These are phyloP conservation scores for Fraxinus americana DNA, from an alignment of 257 asterid genomes.

Conservation along the genomic window DNA sequence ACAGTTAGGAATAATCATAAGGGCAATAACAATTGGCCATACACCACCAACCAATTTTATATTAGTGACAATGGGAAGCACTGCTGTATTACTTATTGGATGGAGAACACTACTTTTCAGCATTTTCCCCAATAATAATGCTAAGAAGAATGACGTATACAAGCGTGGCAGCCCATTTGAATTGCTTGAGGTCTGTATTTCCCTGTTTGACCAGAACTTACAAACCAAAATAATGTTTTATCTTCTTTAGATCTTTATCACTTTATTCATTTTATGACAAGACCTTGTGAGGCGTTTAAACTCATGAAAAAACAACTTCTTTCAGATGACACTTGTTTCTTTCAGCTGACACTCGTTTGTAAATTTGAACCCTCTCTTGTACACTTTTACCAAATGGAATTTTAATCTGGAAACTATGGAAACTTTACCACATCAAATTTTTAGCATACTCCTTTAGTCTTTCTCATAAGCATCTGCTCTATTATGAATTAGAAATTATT, in stretches of 20 bases:
- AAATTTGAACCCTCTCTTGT: not conserved
- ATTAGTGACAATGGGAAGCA: constrained; percentile 87
- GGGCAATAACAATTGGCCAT: constrained; percentile 65
- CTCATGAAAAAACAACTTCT: not conserved
- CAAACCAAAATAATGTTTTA: not conserved
- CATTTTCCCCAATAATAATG: constrained; percentile 48
- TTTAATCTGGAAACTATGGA: not conserved
- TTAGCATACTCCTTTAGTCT: not conserved
- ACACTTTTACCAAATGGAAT: not conserved
- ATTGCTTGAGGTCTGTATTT: constrained; percentile 62
- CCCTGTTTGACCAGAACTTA: not conserved
- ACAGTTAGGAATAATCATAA: constrained; percentile 78
- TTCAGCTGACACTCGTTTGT: not conserved
- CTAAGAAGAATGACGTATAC: constrained; percentile 61
- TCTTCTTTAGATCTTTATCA: not conserved
- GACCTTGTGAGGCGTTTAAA: constrained; percentile 7
- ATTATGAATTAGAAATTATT: not conserved
- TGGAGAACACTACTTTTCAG: constrained; percentile 73
- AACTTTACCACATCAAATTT: not conserved
- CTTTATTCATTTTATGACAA: not conserved
- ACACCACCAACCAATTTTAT: constrained; percentile 68
- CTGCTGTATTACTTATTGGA: constrained; percentile 76
- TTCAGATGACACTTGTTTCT: not conserved
- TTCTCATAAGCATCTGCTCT: not conserved
- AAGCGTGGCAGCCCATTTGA: constrained; percentile 84